phyloP scores from a whole-genome alignment of 2,329 filamentous ascomycete species.

The Hymenoscyphus fraxineus region DNA sequence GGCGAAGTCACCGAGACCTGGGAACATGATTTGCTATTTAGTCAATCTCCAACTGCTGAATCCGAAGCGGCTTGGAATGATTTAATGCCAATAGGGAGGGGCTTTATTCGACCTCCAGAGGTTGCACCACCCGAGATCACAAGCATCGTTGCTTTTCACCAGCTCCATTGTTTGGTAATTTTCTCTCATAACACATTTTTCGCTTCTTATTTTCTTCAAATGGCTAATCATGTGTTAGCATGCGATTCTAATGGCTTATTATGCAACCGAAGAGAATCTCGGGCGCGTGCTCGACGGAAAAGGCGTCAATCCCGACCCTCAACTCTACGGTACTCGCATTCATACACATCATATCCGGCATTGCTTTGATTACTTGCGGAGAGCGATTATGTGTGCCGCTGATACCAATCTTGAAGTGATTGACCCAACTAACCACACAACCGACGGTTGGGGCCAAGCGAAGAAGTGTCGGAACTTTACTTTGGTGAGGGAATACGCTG shows the following conservation, averaged over 20 bases:
- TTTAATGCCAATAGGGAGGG: slow-evolving; percentile 6
- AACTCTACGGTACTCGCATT: neutral
- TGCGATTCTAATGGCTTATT: neutral
- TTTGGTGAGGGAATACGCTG: slow-evolving; percentile 4
- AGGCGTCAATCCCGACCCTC: neutral
- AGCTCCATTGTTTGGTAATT: slow-evolving; percentile 10
- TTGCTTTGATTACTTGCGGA: slow-evolving; percentile 17
- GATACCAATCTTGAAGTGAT: slow-evolving; percentile 16
- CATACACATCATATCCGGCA: slow-evolving; percentile 10
- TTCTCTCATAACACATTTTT: neutral
- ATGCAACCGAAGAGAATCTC: slow-evolving; percentile 1
- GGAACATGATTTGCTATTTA: slow-evolving; percentile 12
- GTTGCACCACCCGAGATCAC: neutral
- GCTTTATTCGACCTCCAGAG: neutral
- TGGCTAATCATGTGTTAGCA: neutral
- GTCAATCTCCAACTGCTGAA: slow-evolving; percentile 5
- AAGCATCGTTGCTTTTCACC: slow-evolving; percentile 2
- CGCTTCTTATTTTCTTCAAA: neutral
- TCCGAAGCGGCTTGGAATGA: slow-evolving; percentile 12
- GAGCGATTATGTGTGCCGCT: slow-evolving; percentile 16
- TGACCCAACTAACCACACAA: neutral
- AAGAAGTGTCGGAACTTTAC: slow-evolving; percentile 8
- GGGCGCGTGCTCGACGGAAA: neutral
- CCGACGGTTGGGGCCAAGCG: neutral
- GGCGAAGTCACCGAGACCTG: slow-evolving; percentile 10